Percentiles rank a stretch among this genome's conserved stretches.
Conservation (phyloP, 2,329 filamentous ascomycete genomes). For the Colletotrichum destructivum region DNA sequence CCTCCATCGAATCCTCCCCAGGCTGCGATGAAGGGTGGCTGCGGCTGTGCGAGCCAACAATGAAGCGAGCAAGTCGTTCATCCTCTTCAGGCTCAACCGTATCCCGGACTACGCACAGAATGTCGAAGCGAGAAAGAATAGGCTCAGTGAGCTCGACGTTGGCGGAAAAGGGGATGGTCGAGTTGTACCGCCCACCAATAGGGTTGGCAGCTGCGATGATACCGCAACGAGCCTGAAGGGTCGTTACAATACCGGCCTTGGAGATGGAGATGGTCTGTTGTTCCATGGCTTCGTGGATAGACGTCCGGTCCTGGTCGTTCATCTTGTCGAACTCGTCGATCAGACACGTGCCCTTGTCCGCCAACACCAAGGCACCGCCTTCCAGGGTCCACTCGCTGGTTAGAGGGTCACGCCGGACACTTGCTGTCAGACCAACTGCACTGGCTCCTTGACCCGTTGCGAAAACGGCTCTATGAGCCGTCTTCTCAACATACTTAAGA, state of each 20-base stretch:
- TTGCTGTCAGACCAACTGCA: conserved; percentile 97
- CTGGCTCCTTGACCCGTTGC: conserved; percentile 97
- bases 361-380: conserved; percentile 93
- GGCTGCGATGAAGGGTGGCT: conserved; percentile 79
- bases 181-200: conserved; percentile 96
- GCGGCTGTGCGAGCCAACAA: conserved; percentile 92
- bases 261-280: conserved; percentile 99
- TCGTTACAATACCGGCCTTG: conserved; percentile 98
- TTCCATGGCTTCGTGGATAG: conserved; percentile 99
- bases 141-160: conserved; percentile 98
- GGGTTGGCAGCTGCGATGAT: conserved; percentile 98
- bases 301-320: conserved; percentile 98
- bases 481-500: conserved; percentile 98
- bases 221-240: conserved; percentile 93
- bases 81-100: conserved; percentile 94
- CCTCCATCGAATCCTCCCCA: conserved; percentile 71
- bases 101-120: conserved; percentile 95
- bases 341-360: conserved; percentile 93
- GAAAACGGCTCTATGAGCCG: conserved; percentile 95
- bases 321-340: conserved; percentile 99
- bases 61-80: conserved; percentile 93
- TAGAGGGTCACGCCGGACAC: conserved; percentile 93
- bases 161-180: conserved; percentile 93
- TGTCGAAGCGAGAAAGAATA: conserved; percentile 97
- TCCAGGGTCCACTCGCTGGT: conserved; percentile 98